A percentile compares a stretch with the other conserved stretches of the same genome.
Evolutionary conservation across 179 eudicot species (phyloP).

Genomic region (Carnegiea gigantea): DNA sequence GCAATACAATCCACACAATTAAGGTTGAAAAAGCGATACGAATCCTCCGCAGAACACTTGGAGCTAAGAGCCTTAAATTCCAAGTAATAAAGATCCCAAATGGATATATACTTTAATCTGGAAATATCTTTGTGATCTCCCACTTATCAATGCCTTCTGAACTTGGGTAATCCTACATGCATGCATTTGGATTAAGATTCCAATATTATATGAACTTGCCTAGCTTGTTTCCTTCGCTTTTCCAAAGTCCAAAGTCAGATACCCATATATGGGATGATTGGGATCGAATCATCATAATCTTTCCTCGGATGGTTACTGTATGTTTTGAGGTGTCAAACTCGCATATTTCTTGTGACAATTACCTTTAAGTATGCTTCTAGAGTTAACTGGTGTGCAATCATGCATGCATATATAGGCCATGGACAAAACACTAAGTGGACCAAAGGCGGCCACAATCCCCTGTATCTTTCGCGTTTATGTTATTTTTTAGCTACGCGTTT

Average conservation of each 20-base stretch:
- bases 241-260: conserved; percentile 11
- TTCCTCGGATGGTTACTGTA: neutral
- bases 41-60: neutral
- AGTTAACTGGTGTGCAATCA: too few relatives aligned
- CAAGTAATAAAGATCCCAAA: neutral
- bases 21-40: neutral
- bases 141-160: neutral
- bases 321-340: neutral
- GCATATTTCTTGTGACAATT: too few relatives aligned
- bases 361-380: too few relatives aligned
- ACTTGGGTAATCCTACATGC: neutral
- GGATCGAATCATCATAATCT: conserved; percentile 2
- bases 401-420: too few relatives aligned
- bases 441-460: too few relatives aligned
- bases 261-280: neutral
- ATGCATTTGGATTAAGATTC: neutral
- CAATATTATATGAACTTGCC: neutral
- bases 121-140: neutral
- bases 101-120: neutral
- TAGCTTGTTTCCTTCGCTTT: neutral
- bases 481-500: too few relatives aligned
- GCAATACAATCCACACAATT: neutral
- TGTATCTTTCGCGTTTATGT: too few relatives aligned
- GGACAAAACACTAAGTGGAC: too few relatives aligned
- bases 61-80: neutral